Conservation (phyloP, 2,329 filamentous ascomycete genomes). For the Aspergillus transmontanensis region DNA sequence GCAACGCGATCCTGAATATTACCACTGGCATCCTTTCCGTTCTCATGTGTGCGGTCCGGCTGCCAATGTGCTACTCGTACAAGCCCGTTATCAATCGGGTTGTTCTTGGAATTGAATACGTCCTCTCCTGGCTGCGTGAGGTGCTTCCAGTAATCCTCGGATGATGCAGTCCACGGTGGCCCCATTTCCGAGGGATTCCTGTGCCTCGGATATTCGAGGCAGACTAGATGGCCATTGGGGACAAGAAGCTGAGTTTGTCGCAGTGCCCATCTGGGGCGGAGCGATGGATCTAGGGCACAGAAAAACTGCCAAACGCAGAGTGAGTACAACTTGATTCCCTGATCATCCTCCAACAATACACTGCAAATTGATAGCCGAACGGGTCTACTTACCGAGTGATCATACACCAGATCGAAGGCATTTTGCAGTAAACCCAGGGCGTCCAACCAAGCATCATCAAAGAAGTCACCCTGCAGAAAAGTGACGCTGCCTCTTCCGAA, state of each 20-base stretch:
- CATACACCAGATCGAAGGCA: conserved; percentile 8
- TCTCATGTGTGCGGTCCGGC: neutral
- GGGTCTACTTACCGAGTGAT: conserved; percentile 4
- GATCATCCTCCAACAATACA: neutral
- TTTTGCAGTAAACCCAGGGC: neutral
- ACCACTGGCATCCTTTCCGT: neutral
- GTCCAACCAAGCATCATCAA: neutral
- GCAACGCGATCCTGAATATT: neutral
- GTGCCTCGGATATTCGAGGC: neutral
- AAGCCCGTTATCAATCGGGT: neutral
- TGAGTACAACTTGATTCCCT: neutral
- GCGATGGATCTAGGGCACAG: neutral
- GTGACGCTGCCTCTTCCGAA: neutral
- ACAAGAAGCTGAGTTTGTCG: neutral
- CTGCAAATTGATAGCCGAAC: neutral
- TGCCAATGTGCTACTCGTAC: neutral
- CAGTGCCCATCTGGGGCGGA: neutral
- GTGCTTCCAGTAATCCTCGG: neutral
- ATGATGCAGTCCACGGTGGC: neutral
- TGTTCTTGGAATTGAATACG: neutral
- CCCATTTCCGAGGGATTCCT: neutral
- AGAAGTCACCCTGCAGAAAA: conserved; percentile 7
- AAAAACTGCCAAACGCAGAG: conserved; percentile 1
- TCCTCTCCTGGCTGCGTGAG: neutral
- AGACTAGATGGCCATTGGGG: neutral